A percentile compares a stretch with the other conserved stretches of the same genome.
Evolutionary conservation across 352 stramenopile genomes (phyloP).

Genomic region (Globisporangium acanthophoron): DNA sequence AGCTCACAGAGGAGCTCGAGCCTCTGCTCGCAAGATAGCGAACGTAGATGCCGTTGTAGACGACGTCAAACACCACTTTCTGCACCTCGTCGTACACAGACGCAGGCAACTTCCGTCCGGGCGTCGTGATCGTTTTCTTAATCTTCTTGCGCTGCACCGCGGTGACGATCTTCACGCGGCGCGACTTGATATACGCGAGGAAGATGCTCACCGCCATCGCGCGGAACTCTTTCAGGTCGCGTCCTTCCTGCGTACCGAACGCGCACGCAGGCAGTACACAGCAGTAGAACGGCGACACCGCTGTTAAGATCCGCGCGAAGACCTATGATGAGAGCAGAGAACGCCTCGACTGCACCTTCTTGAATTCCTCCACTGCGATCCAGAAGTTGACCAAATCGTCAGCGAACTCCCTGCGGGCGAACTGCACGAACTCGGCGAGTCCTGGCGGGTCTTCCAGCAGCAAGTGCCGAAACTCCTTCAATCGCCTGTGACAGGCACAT

Average conservation of each 20-base stretch:
- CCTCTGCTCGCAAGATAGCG: slow-evolving; percentile 24
- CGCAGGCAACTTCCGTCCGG: slow-evolving; percentile 35
- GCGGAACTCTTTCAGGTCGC: slow-evolving; percentile 33
- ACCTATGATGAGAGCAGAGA: neutral
- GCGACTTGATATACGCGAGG: slow-evolving; percentile 56
- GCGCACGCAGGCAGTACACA: neutral
- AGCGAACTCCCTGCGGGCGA: slow-evolving; percentile 42
- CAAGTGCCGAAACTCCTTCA: slow-evolving; percentile 27
- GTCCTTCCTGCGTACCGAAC: slow-evolving; percentile 8
- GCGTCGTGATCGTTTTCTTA: slow-evolving; percentile 58
- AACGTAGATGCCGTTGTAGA: slow-evolving; percentile 48
- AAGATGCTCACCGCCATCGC: slow-evolving; percentile 40
- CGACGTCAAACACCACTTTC: slow-evolving; percentile 46
- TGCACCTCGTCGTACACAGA: slow-evolving; percentile 55
- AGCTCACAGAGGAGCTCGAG: neutral
- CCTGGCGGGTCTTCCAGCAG: slow-evolving; percentile 30
- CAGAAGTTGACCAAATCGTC: slow-evolving; percentile 56
- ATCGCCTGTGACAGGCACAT: slow-evolving; percentile 16
- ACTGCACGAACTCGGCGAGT: slow-evolving; percentile 31
- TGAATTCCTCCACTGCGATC: slow-evolving; percentile 54
- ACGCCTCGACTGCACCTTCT: slow-evolving; percentile 19
- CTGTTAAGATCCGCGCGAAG: neutral
- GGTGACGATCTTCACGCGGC: slow-evolving; percentile 55
- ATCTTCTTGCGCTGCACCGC: slow-evolving; percentile 62
- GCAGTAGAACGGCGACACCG: neutral